Percentiles rank a stretch among this genome's conserved stretches.
phyloP scores from a whole-genome alignment of 83 land plant genomes.

The Picea abies region DNA sequence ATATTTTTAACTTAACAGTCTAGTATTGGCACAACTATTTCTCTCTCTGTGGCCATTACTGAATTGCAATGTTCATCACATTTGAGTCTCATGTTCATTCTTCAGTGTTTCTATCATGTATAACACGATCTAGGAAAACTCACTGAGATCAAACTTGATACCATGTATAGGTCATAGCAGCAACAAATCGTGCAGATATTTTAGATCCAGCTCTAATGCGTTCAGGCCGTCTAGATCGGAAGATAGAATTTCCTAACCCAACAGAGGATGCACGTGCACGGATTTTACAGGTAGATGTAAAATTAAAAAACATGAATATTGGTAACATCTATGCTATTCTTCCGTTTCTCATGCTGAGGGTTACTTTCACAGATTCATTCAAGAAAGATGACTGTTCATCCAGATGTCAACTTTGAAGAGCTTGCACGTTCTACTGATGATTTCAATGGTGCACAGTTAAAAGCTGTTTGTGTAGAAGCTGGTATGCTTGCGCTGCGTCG shows the following conservation, averaged over 20 bases:
- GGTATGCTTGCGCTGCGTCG: slow-evolving; percentile 99
- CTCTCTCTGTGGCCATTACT: too few species aligned
- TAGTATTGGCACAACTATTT: too few species aligned
- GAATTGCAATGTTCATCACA: too few species aligned
- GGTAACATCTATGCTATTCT: not conserved
- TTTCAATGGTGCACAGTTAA: slow-evolving; percentile 97
- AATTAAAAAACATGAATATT: not conserved
- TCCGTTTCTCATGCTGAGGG: slow-evolving; percentile 2
- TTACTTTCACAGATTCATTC: slow-evolving; percentile 84
- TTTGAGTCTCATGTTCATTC: too few species aligned
- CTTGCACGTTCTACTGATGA: slow-evolving; percentile 98
- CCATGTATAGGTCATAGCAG: slow-evolving; percentile 87
- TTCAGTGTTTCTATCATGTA: too few species aligned
- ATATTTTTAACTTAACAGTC: too few species aligned
- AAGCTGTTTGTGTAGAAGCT: slow-evolving; percentile 99
- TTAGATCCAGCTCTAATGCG: slow-evolving; percentile 98
- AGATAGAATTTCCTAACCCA: slow-evolving; percentile 97
- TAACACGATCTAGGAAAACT: too few species aligned
- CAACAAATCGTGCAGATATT: slow-evolving; percentile 97
- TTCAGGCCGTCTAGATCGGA: slow-evolving; percentile 94
- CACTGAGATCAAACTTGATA: too few species aligned
- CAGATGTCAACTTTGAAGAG: slow-evolving; percentile 99
- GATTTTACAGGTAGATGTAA: slow-evolving; percentile 75
- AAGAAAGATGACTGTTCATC: slow-evolving; percentile 92
- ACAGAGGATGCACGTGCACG: slow-evolving; percentile 96